phyloP scores from a whole-genome alignment of 306 rosid species.

The Alnus rubra region DNA sequence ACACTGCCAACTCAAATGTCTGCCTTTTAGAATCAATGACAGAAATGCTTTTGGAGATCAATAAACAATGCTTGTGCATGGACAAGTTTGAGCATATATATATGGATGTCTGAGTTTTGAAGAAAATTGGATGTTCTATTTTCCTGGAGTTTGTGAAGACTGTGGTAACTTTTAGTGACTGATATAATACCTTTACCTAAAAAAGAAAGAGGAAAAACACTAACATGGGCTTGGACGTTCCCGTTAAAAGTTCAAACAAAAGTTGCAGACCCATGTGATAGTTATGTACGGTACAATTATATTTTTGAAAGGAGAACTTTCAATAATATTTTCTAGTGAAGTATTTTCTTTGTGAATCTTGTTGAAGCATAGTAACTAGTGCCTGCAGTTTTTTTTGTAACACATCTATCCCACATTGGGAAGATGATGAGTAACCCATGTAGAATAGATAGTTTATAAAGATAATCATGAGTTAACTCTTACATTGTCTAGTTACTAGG shows the following conservation, averaged over 20 bases:
- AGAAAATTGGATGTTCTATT: background rate
- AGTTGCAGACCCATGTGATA: background rate
- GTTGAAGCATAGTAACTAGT: background rate
- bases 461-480: too few species aligned
- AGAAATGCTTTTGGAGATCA: background rate
- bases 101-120: background rate
- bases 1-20: background rate
- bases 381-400: background rate
- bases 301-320: background rate
- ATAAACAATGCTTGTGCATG: background rate
- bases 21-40: background rate
- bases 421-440: too few species aligned
- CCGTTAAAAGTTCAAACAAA: background rate
- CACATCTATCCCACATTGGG: too few species aligned
- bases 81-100: background rate
- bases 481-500: too few species aligned
- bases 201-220: too few species aligned
- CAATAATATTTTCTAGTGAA: background rate
- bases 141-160: too few species aligned
- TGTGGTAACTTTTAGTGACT: background rate
- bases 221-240: too few species aligned
- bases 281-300: background rate
- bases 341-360: background rate
- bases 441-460: too few species aligned
- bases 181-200: background rate